Evolutionary conservation across 139 green algal genomes (phyloP).

Genomic region (Trebouxia sp.): DNA sequence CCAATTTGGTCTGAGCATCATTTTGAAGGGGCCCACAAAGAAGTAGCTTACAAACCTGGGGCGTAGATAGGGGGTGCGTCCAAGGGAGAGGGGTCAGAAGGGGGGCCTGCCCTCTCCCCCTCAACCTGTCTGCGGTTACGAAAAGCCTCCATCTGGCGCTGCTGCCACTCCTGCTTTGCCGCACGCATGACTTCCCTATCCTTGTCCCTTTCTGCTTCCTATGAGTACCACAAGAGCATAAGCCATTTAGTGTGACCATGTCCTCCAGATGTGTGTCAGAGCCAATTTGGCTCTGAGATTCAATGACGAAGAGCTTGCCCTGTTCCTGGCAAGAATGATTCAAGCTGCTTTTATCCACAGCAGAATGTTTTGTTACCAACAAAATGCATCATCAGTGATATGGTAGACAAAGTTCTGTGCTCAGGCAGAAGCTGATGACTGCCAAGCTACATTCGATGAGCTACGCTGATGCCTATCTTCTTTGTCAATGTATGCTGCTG

Average conservation of each 20-base stretch:
- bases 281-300: neutral
- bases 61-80: slow-evolving; percentile 1
- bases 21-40: too few relatives aligned
- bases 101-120: neutral
- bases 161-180: slow-evolving; percentile 22
- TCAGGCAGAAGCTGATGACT: too few relatives aligned
- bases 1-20: too few relatives aligned
- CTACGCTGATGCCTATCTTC: too few relatives aligned
- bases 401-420: too few relatives aligned
- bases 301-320: neutral
- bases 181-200: slow-evolving; percentile 4
- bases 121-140: slow-evolving; percentile 13
- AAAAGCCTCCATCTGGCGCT: slow-evolving; percentile 26
- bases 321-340: too few relatives aligned
- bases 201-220: slow-evolving; percentile 13
- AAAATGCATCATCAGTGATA: too few relatives aligned
- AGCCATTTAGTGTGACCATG: neutral
- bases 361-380: too few relatives aligned
- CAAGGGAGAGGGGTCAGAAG: neutral
- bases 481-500: too few relatives aligned
- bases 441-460: too few relatives aligned
- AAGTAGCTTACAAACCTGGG: neutral
- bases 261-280: neutral
- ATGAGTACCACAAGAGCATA: neutral
- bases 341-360: too few relatives aligned